Conservation (phyloP, 768 basidiomycete genomes). For the Termitomyces sp. region DNA sequence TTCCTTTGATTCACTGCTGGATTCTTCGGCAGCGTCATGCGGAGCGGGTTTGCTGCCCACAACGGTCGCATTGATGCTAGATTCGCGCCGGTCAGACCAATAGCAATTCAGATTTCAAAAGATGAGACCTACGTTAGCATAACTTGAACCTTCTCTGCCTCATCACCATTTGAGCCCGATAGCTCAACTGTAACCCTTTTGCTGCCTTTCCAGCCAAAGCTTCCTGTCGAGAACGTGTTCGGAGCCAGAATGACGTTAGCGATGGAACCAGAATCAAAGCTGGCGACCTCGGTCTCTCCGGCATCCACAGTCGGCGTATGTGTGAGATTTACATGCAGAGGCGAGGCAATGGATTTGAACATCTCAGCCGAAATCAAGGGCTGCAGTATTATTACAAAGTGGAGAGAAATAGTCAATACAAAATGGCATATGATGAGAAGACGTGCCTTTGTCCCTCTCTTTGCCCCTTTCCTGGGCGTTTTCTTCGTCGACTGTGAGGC, state of each 20-base stretch:
- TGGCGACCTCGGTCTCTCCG: slow-evolving; percentile 30
- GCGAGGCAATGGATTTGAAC: slow-evolving; percentile 63
- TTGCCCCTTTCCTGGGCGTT: slow-evolving; percentile 30
- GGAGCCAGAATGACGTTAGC: slow-evolving; percentile 52
- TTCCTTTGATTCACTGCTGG: slow-evolving; percentile 17
- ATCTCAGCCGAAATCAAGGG: slow-evolving; percentile 37
- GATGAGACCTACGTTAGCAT: slow-evolving; percentile 56
- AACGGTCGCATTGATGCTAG: slow-evolving; percentile 75
- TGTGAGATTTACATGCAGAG: slow-evolving; percentile 60
- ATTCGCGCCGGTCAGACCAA: not conserved
- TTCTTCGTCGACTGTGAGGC: slow-evolving; percentile 27
- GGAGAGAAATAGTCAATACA: not conserved
- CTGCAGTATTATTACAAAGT: slow-evolving; percentile 21
- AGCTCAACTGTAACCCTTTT: slow-evolving; percentile 65
- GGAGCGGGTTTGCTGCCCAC: slow-evolving; percentile 58
- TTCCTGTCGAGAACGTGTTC: slow-evolving; percentile 63
- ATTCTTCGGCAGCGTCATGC: slow-evolving; percentile 27
- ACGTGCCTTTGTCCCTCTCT: slow-evolving; percentile 45
- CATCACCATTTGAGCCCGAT: slow-evolving; percentile 38
- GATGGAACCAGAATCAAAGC: slow-evolving; percentile 56
- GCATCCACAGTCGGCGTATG: slow-evolving; percentile 44
- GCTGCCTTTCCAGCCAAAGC: slow-evolving; percentile 81
- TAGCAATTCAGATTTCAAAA: not conserved
- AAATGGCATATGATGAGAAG: not conserved
- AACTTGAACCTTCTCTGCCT: slow-evolving; percentile 66